A percentile compares a stretch with the other conserved stretches of the same genome.
Evolutionary conservation across 495 filamentous ascomycete genomes (phyloP).

Genomic region (Neurospora intermedia): DNA sequence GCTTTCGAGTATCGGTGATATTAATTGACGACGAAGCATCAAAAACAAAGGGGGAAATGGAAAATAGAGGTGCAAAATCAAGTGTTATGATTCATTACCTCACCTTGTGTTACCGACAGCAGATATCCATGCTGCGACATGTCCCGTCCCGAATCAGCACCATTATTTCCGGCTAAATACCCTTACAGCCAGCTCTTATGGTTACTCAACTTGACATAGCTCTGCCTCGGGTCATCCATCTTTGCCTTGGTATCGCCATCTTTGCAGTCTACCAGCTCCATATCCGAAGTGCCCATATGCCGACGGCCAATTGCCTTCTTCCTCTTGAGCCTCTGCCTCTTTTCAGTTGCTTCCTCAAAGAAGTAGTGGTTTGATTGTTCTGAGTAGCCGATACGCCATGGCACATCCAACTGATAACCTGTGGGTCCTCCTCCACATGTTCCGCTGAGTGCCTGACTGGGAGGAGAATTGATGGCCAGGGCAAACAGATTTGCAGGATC

Average conservation of each 20-base stretch:
- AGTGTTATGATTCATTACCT: neutral
- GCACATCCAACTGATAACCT: slow-evolving; percentile 39
- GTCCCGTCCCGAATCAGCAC: neutral
- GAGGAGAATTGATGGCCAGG: slow-evolving; percentile 57
- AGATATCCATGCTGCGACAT: neutral
- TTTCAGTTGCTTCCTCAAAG: slow-evolving; percentile 23
- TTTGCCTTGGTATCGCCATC: neutral
- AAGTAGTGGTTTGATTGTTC: slow-evolving; percentile 28
- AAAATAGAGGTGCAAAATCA: neutral
- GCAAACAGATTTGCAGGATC: slow-evolving; percentile 65
- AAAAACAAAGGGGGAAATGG: neutral
- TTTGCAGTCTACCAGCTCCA: neutral
- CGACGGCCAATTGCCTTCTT: neutral
- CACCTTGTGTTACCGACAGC: neutral
- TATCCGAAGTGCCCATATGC: neutral
- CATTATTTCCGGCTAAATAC: neutral
- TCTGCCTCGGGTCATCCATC: neutral
- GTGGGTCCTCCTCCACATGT: slow-evolving; percentile 55
- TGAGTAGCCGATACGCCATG: slow-evolving; percentile 46
- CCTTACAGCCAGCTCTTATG: neutral
- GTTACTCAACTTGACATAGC: neutral
- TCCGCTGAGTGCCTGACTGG: slow-evolving; percentile 41
- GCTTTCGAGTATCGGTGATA: neutral
- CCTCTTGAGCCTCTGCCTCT: neutral
- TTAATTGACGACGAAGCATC: neutral